Percentiles rank a stretch among this genome's conserved stretches.
Conservation (phyloP, 352 stramenopile species). For the Phytophthora sansomeana region DNA sequence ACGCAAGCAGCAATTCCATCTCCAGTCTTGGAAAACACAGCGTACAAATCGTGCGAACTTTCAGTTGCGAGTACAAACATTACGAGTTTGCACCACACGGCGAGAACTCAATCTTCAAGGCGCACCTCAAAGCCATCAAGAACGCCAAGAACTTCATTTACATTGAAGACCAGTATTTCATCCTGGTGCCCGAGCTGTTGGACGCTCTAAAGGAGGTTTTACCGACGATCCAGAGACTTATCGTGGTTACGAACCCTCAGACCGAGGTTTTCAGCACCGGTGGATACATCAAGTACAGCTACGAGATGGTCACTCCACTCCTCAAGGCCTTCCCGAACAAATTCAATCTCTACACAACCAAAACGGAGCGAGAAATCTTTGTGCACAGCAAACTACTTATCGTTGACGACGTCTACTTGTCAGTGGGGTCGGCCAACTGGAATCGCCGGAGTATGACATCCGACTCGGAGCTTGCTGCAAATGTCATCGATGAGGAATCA, state of each 20-base stretch:
- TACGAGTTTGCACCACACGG: conserved; percentile 57
- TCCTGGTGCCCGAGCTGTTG: conserved; percentile 51
- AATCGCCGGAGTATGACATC: conserved; percentile 49
- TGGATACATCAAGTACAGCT: conserved; percentile 54
- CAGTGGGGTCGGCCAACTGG: conserved; percentile 65
- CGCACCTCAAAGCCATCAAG: conserved; percentile 50
- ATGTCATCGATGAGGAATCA: conserved; percentile 50
- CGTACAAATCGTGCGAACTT: conserved; percentile 67
- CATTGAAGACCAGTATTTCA: conserved; percentile 36
- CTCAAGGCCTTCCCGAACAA: conserved; percentile 28
- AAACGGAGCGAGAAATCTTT: conserved; percentile 43
- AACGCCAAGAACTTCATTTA: conserved; percentile 49
- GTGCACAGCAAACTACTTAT: conserved; percentile 61
- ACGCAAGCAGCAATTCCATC: conserved; percentile 11
- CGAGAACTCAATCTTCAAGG: conserved; percentile 51
- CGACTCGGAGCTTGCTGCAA: conserved; percentile 60
- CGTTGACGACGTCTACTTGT: conserved; percentile 69
- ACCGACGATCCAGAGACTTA: conserved; percentile 48
- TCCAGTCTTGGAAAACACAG: conserved; percentile 30
- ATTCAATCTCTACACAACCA: conserved; percentile 43
- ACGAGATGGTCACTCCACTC: conserved; percentile 55
- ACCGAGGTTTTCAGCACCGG: conserved; percentile 26
- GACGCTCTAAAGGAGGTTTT: conserved; percentile 50
- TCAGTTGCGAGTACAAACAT: conserved; percentile 64
- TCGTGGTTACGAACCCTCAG: conserved; percentile 49